Evolutionary conservation across 2,329 filamentous ascomycete genomes (phyloP).

Genomic region (Xylariaceae sp.): DNA sequence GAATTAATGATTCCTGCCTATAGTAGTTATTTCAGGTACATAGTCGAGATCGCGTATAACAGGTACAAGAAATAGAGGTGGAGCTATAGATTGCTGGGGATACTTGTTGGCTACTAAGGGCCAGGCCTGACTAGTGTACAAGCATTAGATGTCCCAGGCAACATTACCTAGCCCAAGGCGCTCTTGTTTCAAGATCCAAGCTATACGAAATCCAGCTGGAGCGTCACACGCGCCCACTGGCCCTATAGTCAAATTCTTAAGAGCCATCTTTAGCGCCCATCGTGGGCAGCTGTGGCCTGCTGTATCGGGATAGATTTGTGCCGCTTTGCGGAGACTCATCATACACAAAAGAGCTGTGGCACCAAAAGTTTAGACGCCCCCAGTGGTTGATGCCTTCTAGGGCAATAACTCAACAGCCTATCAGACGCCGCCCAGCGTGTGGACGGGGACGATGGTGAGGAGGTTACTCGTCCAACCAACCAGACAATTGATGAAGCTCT

Average conservation of each 20-base stretch:
- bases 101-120: no score
- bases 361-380: constrained; percentile 13
- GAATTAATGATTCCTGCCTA: constrained; percentile 10
- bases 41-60: constrained; percentile 15
- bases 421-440: constrained; percentile 25
- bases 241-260: no score
- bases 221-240: no score
- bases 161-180: no score
- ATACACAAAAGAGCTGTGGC: background rate
- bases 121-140: no score
- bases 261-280: no score
- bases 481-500: constrained; percentile 22
- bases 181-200: no score
- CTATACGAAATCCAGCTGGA: no score
- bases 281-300: no score
- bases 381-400: constrained; percentile 3
- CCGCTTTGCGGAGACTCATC: constrained; percentile 1
- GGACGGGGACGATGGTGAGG: constrained; percentile 27
- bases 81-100: no score
- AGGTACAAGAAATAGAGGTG: background rate
- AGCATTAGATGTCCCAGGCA: no score
- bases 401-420: constrained; percentile 24
- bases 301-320: background rate
- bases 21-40: background rate
- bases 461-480: constrained; percentile 32